Conservation (phyloP, 2,329 filamentous ascomycete genomes). For the Harringtonia aguacate region DNA sequence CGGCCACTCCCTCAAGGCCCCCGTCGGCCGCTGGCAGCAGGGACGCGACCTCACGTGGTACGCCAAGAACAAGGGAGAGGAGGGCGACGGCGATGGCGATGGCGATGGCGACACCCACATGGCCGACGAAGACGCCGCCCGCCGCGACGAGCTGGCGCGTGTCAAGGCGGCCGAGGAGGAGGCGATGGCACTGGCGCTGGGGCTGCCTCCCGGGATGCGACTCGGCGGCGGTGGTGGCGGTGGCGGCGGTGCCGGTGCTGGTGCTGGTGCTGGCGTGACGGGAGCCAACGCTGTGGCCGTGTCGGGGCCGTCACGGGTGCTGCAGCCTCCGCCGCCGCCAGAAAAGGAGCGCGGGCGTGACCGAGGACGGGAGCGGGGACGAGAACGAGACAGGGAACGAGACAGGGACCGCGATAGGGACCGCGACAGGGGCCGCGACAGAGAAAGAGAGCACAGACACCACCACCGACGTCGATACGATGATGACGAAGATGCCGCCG, state of each 20-base stretch:
- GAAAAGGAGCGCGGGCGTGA: slow-evolving; percentile 7
- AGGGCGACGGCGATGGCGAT: slow-evolving; percentile 20
- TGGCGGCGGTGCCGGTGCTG: slow-evolving; percentile 37
- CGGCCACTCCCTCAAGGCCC: slow-evolving; percentile 83
- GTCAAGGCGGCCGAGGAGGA: slow-evolving; percentile 92
- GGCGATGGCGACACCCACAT: slow-evolving; percentile 21
- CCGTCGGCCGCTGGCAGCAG: slow-evolving; percentile 86
- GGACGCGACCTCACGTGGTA: slow-evolving; percentile 59
- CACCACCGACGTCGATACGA: neutral
- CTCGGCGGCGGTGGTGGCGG: slow-evolving; percentile 31
- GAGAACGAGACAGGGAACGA: neutral
- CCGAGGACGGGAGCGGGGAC: slow-evolving; percentile 8
- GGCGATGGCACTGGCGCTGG: slow-evolving; percentile 73
- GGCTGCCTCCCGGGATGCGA: slow-evolving; percentile 43
- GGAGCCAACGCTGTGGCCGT: slow-evolving; percentile 53
- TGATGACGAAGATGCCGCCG: neutral
- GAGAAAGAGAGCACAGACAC: neutral
- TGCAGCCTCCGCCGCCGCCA: neutral
- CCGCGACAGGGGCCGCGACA: neutral
- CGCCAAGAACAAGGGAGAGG: slow-evolving; percentile 37
- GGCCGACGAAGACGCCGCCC: slow-evolving; percentile 24
- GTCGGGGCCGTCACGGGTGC: neutral
- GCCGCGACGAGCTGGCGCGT: slow-evolving; percentile 66
- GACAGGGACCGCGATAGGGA: neutral
- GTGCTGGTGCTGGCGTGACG: slow-evolving; percentile 23